A percentile compares a stretch with the other conserved stretches of the same genome.
Conservation (phyloP, 768 basidiomycete genomes). For the Termitomyces sp. region DNA sequence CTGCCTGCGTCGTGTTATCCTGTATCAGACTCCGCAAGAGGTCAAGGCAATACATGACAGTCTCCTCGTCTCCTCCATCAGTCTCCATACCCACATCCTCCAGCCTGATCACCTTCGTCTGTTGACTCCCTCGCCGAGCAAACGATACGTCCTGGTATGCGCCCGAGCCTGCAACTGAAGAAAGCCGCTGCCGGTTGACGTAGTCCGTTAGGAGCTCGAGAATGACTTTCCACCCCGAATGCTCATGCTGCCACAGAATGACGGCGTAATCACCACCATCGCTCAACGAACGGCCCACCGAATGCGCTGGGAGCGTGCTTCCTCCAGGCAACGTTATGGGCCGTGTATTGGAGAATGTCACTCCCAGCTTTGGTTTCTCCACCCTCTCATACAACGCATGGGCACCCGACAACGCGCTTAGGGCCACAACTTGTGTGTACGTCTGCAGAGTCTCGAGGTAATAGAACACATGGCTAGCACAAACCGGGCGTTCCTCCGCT, state of each 20-base stretch:
- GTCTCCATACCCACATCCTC: conserved; percentile 74
- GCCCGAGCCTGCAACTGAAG: conserved; percentile 22
- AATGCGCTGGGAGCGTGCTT: conserved; percentile 58
- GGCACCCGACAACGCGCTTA: conserved; percentile 54
- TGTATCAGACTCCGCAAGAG: conserved; percentile 74
- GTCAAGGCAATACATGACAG: conserved; percentile 71
- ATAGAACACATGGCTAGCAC: conserved; percentile 66
- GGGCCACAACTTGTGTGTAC: conserved; percentile 69
- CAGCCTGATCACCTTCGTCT: conserved; percentile 40
- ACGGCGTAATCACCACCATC: conserved; percentile 67
- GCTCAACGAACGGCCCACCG: conserved; percentile 66
- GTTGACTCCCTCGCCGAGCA: conserved; percentile 33
- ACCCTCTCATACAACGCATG: conserved; percentile 72
- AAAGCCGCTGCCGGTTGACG: conserved; percentile 50
- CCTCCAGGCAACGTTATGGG: conserved; percentile 76
- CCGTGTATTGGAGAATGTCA: conserved; percentile 60
- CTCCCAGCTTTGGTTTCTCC: conserved; percentile 39
- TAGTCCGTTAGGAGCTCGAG: conserved; percentile 79
- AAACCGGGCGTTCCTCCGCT: conserved; percentile 47
- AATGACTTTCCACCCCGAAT: conserved; percentile 84
- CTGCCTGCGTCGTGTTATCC: conserved; percentile 59
- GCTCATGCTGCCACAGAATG: conserved; percentile 74
- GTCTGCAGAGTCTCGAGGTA: conserved; percentile 70
- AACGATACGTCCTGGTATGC: conserved; percentile 52
- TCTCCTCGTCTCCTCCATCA: conserved; percentile 48